phyloP scores from a whole-genome alignment of 805 yeast species.

The Ogataea trehalophila region DNA sequence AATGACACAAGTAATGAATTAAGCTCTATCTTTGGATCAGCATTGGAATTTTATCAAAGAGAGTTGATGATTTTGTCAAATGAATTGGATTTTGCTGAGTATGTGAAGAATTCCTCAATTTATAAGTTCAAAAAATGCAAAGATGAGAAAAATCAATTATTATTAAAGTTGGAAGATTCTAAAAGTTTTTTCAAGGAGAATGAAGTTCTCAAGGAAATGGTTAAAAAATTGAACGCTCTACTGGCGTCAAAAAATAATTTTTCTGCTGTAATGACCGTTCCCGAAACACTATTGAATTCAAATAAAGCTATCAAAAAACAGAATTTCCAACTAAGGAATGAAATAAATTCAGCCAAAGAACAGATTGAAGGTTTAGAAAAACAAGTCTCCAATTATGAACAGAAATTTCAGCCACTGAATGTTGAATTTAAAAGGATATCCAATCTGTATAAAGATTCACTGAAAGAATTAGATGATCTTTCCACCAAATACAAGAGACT shows the following conservation, averaged over 20 bases:
- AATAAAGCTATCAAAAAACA: no score
- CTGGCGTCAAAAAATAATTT: not conserved
- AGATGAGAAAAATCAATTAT: conserved; percentile 27
- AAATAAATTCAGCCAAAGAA: no score
- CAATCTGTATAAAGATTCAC: no score
- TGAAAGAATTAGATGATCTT: no score
- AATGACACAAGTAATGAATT: not conserved
- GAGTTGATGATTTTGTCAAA: conserved; percentile 53
- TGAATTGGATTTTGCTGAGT: conserved; percentile 57
- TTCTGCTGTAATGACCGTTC: no score
- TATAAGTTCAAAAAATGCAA: conserved; percentile 21
- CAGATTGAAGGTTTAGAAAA: no score
- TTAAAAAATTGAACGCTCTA: not conserved
- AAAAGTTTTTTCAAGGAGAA: conserved; percentile 6
- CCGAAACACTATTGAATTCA: no score
- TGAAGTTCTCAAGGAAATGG: not conserved
- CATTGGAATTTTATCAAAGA: conserved; percentile 45
- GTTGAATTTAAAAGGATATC: no score
- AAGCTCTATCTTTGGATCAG: not conserved
- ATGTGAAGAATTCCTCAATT: conserved; percentile 39
- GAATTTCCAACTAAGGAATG: no score
- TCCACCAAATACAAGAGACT: no score
- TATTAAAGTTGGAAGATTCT: not conserved
- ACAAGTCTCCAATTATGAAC: no score
- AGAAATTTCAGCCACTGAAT: no score